Conservation (phyloP, 2,329 filamentous ascomycete species). For the Penicillium glabrum region DNA sequence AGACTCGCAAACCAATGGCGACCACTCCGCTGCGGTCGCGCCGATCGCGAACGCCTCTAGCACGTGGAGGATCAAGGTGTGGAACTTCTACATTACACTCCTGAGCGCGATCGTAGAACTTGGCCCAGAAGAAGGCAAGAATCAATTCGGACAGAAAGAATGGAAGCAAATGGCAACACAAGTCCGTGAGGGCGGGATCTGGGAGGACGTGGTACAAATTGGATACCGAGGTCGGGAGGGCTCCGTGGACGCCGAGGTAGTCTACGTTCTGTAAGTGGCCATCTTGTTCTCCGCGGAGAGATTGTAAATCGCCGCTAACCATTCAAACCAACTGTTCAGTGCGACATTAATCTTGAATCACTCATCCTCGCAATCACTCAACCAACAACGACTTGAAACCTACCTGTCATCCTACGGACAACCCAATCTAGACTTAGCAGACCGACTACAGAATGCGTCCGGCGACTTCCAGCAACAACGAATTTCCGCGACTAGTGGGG, state of each 20-base stretch:
- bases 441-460: constrained; percentile 54
- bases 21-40: constrained; percentile 55
- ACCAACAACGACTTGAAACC: constrained; percentile 83
- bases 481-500: constrained; percentile 55
- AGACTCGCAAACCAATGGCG: constrained; percentile 43
- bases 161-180: constrained; percentile 81
- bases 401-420: constrained; percentile 78
- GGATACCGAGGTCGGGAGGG: constrained; percentile 88
- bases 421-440: constrained; percentile 70
- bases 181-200: constrained; percentile 86
- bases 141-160: constrained; percentile 77
- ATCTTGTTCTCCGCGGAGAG: constrained; percentile 9
- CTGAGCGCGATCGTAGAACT: constrained; percentile 89
- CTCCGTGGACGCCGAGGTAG: constrained; percentile 90
- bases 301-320: constrained; percentile 2
- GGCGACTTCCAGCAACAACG: constrained; percentile 33
- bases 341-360: constrained; percentile 90
- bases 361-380: constrained; percentile 76
- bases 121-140: constrained; percentile 85
- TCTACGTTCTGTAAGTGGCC: constrained; percentile 55
- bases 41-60: constrained; percentile 78
- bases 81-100: constrained; percentile 94
- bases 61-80: constrained; percentile 87
- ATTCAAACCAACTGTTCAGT: constrained; percentile 47
- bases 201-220: constrained; percentile 85